These are phyloP conservation scores for Rhodotorula glutinis DNA, from an alignment of 1,284 basidiomycete genomes.

Conservation along the genomic window DNA sequence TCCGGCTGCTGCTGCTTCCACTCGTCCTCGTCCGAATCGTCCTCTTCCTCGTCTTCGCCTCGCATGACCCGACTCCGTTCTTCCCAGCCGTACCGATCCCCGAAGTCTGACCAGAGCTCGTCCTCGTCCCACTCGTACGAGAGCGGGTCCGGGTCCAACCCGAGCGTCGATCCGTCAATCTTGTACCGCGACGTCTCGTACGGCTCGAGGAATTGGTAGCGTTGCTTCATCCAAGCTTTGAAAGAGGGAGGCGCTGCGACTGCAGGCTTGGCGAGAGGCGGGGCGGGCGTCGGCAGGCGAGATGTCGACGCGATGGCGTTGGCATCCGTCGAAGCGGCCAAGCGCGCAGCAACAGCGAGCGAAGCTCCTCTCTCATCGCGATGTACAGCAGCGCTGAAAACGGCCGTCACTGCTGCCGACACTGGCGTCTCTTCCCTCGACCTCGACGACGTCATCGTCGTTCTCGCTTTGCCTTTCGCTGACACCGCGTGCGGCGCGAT, in stretches of 20 bases:
- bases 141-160: background rate
- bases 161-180: background rate
- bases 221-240: background rate
- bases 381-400: too few relatives aligned
- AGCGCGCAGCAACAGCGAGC: background rate
- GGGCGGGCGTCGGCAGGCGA: background rate
- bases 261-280: background rate
- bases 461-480: too few relatives aligned
- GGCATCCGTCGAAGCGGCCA: background rate
- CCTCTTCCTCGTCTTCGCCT: background rate
- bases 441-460: background rate
- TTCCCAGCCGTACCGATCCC: background rate
- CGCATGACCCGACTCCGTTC: background rate
- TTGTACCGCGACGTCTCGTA: background rate
- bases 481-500: background rate
- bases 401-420: background rate
- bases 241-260: background rate
- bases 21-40: too few relatives aligned
- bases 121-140: constrained; percentile 10
- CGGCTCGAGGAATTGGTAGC: background rate
- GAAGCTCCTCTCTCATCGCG: background rate
- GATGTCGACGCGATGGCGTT: background rate
- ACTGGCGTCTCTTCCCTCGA: background rate
- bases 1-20: background rate
- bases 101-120: background rate